phyloP scores from a whole-genome alignment of 2,329 filamentous ascomycete genomes.

The Trichophaea hybrida region DNA sequence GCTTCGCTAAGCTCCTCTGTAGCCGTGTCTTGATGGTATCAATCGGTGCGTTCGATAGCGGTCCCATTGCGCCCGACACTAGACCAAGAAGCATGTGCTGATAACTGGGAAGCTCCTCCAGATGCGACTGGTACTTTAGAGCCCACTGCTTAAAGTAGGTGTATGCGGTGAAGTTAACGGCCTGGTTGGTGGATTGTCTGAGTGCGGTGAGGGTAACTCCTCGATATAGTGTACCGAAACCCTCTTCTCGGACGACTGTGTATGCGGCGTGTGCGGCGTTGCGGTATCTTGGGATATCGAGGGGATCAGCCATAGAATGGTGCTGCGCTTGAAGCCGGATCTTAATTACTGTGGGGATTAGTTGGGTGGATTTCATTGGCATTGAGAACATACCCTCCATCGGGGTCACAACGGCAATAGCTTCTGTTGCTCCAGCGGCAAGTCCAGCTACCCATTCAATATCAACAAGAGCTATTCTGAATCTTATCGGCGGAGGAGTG shows the following conservation, averaged over 20 bases:
- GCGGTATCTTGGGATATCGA: slow-evolving; percentile 67
- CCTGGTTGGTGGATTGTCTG: slow-evolving; percentile 91
- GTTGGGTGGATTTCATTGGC: not conserved
- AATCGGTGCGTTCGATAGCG: slow-evolving; percentile 90
- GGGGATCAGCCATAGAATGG: slow-evolving; percentile 92
- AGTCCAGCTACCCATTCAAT: slow-evolving; percentile 53
- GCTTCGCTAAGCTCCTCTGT: slow-evolving; percentile 73
- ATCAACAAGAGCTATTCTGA: not conserved
- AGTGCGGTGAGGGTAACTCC: slow-evolving; percentile 88
- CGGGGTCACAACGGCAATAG: slow-evolving; percentile 86
- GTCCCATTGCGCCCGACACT: slow-evolving; percentile 85
- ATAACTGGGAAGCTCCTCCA: slow-evolving; percentile 58
- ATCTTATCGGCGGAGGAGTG: slow-evolving; percentile 8
- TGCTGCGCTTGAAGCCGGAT: slow-evolving; percentile 96
- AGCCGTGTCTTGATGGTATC: slow-evolving; percentile 93
- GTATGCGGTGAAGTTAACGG: slow-evolving; percentile 97
- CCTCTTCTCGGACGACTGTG: slow-evolving; percentile 86
- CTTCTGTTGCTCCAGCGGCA: slow-evolving; percentile 86
- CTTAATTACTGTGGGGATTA: slow-evolving; percentile 56
- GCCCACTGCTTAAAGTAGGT: slow-evolving; percentile 76
- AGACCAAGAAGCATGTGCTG: slow-evolving; percentile 87
- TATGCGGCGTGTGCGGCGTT: slow-evolving; percentile 47
- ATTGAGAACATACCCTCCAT: slow-evolving; percentile 54
- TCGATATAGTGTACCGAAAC: slow-evolving; percentile 72
- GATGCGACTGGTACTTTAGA: slow-evolving; percentile 57